These are phyloP conservation scores for Gaeumannomyces tritici DNA, from an alignment of 2,329 filamentous ascomycete genomes.

Conservation along the genomic window DNA sequence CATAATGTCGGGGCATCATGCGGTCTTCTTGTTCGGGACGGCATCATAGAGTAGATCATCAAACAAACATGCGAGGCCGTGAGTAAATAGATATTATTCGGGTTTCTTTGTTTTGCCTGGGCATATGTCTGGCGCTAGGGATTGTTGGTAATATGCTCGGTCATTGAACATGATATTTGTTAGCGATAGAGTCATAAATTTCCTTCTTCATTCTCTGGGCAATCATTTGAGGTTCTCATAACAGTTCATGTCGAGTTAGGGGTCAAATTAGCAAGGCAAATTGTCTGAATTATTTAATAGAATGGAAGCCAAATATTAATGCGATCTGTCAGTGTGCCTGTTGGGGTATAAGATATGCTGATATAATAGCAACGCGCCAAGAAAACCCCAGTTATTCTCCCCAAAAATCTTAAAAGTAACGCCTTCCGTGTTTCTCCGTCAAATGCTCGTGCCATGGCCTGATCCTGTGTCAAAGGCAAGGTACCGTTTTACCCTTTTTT, in stretches of 20 bases:
- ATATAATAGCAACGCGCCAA: background rate
- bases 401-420: background rate
- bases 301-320: background rate
- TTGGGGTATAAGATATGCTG: background rate
- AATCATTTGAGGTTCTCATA: too few relatives aligned
- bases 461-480: background rate
- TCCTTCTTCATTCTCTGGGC: background rate
- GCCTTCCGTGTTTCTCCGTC: background rate
- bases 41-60: background rate
- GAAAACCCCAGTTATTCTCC: too few relatives aligned
- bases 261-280: background rate
- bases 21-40: background rate
- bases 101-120: background rate
- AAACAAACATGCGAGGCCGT: background rate
- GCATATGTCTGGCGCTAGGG: background rate
- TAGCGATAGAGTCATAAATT: background rate
- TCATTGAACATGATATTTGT: background rate
- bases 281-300: too few relatives aligned
- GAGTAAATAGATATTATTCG: background rate
- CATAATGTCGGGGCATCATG: too few relatives aligned
- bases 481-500: too few relatives aligned
- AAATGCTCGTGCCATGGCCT: background rate
- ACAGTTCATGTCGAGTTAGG: too few relatives aligned
- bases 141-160: background rate
- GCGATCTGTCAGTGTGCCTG: background rate